Evolutionary conservation across 495 filamentous ascomycete genomes (phyloP).

Genomic region (Cairneyella variabilis): DNA sequence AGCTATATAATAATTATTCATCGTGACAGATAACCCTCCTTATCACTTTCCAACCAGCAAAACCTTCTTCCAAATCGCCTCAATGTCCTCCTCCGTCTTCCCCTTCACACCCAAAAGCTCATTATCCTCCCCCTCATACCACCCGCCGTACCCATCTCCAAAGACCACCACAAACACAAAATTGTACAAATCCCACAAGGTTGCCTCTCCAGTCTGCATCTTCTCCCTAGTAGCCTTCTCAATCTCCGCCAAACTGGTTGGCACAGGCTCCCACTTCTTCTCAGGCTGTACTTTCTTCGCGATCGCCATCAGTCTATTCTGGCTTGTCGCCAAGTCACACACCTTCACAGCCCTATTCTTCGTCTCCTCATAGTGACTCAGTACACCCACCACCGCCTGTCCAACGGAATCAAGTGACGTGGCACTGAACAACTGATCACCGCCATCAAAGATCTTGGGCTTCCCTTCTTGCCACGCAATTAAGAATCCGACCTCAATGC

Average conservation of each 20-base stretch:
- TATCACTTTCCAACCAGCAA: constrained; percentile 5
- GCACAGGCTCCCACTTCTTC: constrained; percentile 28
- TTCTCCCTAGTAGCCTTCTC: constrained; percentile 27
- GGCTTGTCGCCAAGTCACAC: constrained; percentile 34
- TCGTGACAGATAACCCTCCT: no score
- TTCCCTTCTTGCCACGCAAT: constrained; percentile 33
- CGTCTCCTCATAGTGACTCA: constrained; percentile 44
- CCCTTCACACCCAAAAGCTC: constrained; percentile 35
- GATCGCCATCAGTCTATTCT: constrained; percentile 38
- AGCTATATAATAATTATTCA: no score
- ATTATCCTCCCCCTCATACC: constrained; percentile 33
- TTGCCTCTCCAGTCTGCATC: constrained; percentile 27
- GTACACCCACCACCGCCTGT: constrained; percentile 37
- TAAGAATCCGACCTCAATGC: constrained; percentile 36
- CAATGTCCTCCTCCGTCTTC: constrained; percentile 29
- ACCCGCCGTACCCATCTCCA: constrained; percentile 40
- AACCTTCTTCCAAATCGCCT: constrained; percentile 19
- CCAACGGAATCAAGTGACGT: constrained; percentile 40
- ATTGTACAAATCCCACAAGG: constrained; percentile 17
- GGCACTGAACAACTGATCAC: constrained; percentile 35
- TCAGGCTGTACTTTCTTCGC: constrained; percentile 37
- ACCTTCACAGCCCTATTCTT: constrained; percentile 45
- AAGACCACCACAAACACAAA: constrained; percentile 30
- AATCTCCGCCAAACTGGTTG: constrained; percentile 28
- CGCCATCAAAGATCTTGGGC: constrained; percentile 40